Conservation (phyloP, 805 yeast species). For the Wickerhamiella australiensis region DNA sequence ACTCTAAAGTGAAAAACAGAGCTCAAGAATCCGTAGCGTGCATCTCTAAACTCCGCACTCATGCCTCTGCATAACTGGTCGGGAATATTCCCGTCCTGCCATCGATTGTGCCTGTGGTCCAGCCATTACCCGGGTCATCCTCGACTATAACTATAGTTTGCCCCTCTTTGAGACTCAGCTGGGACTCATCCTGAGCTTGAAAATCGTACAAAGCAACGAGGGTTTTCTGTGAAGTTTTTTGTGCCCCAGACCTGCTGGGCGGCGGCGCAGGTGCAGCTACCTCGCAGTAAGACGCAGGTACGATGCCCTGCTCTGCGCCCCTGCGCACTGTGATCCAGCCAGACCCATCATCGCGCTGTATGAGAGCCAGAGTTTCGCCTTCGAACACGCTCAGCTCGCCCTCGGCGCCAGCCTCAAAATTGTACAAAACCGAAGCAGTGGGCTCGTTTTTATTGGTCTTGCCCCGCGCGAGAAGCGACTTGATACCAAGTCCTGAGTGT, state of each 20-base stretch:
- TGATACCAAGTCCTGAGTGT: conserved; percentile 18
- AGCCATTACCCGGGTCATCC: conserved; percentile 69
- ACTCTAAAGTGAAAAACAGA: too few species aligned
- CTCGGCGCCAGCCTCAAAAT: conserved; percentile 53
- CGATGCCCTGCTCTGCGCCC: conserved; percentile 53
- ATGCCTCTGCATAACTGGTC: conserved; percentile 52
- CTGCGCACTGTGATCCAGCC: conserved; percentile 77
- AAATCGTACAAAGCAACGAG: conserved; percentile 62
- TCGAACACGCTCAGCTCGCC: conserved; percentile 58
- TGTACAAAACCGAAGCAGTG: conserved; percentile 33
- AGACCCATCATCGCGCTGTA: conserved; percentile 69
- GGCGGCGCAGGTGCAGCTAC: conserved; percentile 44
- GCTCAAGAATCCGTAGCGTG: too few species aligned
- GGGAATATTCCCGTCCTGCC: conserved; percentile 67
- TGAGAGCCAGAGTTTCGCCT: conserved; percentile 49
- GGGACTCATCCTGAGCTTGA: conserved; percentile 67
- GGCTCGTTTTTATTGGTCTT: conserved; percentile 16
- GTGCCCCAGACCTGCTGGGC: conserved; percentile 39
- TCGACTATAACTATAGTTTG: conserved; percentile 55
- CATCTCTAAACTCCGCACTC: too few species aligned
- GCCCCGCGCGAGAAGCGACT: conserved; percentile 22
- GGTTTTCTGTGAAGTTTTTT: conserved; percentile 27
- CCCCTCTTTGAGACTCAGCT: conserved; percentile 57
- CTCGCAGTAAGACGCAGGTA: conserved; percentile 71
- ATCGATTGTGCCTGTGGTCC: conserved; percentile 83